A percentile compares a stretch with the other conserved stretches of the same genome.
phyloP scores from a whole-genome alignment of 1,284 basidiomycete species.

The Salmacisia buchloeana region DNA sequence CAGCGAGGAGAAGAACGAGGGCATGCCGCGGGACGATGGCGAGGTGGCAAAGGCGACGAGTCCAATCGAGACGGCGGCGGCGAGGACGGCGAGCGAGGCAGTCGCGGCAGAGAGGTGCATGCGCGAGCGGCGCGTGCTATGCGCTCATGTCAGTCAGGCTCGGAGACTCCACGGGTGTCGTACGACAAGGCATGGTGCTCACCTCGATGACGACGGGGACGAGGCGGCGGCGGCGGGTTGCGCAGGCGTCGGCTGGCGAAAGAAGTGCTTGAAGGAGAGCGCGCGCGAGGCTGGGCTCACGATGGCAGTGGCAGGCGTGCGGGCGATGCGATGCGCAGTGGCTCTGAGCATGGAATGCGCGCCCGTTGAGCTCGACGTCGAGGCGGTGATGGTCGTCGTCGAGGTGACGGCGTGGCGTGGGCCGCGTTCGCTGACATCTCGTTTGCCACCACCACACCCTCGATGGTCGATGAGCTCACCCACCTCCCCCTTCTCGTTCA shows the following conservation, averaged over 20 bases:
- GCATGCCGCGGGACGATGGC: background rate
- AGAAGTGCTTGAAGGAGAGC: constrained; percentile 1
- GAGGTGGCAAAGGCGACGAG: constrained; percentile 2
- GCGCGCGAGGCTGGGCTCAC: background rate
- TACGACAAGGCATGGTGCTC: too few species aligned
- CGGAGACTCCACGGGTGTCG: background rate
- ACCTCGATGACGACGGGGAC: too few species aligned
- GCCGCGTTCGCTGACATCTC: too few species aligned
- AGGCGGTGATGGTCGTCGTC: too few species aligned
- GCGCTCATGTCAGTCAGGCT: background rate
- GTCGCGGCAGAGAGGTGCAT: background rate
- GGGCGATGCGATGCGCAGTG: background rate
- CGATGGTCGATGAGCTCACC: too few species aligned
- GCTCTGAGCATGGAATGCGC: too few species aligned
- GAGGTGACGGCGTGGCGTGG: too few species aligned
- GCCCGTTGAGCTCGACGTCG: too few species aligned
- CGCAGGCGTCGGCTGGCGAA: background rate
- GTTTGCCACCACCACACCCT: too few species aligned
- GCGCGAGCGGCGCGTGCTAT: background rate
- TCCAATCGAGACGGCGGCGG: background rate
- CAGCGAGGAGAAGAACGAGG: background rate
- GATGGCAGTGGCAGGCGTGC: background rate
- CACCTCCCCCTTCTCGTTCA: too few species aligned
- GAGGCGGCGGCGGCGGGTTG: background rate
- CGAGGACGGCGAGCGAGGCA: background rate